A percentile compares a stretch with the other conserved stretches of the same genome.
Evolutionary conservation across 306 rosid species (phyloP).

Genomic region (Lotus japonicus): DNA sequence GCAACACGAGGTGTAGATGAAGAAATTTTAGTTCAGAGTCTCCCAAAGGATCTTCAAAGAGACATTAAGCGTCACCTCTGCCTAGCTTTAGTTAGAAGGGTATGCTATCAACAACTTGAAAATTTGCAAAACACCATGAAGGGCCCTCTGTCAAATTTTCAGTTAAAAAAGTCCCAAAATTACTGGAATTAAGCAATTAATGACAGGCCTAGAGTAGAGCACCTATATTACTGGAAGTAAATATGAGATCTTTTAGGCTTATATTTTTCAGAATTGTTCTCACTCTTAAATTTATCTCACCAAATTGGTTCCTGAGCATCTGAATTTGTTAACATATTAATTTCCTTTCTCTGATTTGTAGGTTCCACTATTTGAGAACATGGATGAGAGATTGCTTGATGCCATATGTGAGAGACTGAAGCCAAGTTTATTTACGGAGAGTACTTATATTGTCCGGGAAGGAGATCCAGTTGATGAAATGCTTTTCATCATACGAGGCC

Average conservation of each 20-base stretch:
- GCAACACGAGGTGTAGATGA: conserved; percentile 93
- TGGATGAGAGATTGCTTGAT: conserved; percentile 90
- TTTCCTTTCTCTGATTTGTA: conserved; percentile 25
- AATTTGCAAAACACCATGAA: neutral
- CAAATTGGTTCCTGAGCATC: neutral
- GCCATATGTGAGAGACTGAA: conserved; percentile 91
- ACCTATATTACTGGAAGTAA: neutral
- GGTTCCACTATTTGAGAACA: conserved; percentile 84
- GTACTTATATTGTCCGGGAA: conserved; percentile 75
- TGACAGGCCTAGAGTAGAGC: neutral
- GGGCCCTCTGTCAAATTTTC: neutral
- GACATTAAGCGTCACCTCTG: conserved; percentile 92
- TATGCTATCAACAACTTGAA: conserved; percentile 25
- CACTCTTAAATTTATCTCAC: neutral
- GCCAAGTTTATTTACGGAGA: conserved; percentile 69
- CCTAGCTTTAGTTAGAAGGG: conserved; percentile 84
- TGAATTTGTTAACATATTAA: conserved; percentile 4
- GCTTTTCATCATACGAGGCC: conserved; percentile 89
- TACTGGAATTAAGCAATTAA: neutral
- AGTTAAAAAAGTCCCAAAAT: neutral
- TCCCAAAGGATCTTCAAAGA: conserved; percentile 86
- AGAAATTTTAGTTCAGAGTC: conserved; percentile 66
- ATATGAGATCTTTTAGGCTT: neutral
- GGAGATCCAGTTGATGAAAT: conserved; percentile 95
- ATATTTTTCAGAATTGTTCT: no score